Evolutionary conservation across 2,329 filamentous ascomycete species (phyloP), one percentile per base, ranked within the genome.

Genomic region (Fusarium nodosum): DNA sequence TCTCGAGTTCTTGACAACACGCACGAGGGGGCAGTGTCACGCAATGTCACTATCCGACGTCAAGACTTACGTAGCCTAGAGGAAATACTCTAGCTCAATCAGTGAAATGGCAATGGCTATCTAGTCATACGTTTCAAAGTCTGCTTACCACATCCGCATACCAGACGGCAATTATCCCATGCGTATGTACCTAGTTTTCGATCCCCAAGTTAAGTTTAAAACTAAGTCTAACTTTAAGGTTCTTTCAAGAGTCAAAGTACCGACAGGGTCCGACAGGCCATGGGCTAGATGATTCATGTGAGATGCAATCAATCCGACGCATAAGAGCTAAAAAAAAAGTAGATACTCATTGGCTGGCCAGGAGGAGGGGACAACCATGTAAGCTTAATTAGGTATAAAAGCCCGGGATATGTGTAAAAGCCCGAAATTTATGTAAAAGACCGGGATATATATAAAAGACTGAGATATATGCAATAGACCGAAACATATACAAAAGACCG

Each of bases 181-280:
- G 2, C 5, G 26, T 18, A 34, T 16, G 10, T 11, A n/a, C n/a
- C n/a, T n/a, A 15, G n/a, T 12, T 13, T 33, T 11, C 18, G 15
- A 34, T 24, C 10, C 6, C 3, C 28, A 30, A 30, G 8, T 13
- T 11, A 36, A 56, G n/a, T 34, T 12, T 36, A 44, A 44, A 2
- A 4, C 9, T 18, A 58, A 44, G 36, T 58, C 16, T 56, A 56
- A 44, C 16, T 20, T 58, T 3, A 12, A 8, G 9, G 11, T 26
- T n/a, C 6, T 24, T 5, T 2, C 0, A 10, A 12, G 4, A 9
- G 4, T 11, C 1, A 10, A 13, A n/a, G 30, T 28, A 15, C 3
- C 1, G 2, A n/a, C 30, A 0, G 6, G 2, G 2, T 9, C 7
- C 22, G 22, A 26, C 3, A 7, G 6, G 15, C 12, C 28, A 8